phyloP scores from a whole-genome alignment of 1,284 basidiomycete species.

The Lentinula novae-zelandiae region DNA sequence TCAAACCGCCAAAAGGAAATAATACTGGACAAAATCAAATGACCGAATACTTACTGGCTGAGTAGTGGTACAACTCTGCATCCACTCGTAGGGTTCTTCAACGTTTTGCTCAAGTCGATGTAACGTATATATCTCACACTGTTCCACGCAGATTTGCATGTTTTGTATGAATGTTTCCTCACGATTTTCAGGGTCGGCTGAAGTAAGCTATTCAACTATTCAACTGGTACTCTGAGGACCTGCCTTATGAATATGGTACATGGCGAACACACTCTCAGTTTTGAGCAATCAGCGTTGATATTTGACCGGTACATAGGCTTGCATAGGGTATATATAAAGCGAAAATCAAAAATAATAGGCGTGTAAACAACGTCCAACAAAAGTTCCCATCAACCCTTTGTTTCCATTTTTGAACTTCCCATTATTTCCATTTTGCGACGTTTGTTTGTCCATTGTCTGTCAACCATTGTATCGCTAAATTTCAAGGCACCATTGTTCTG shows the following conservation, averaged over 20 bases:
- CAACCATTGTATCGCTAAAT: neutral
- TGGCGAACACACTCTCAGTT: no score
- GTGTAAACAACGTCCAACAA: neutral
- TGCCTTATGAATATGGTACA: no score
- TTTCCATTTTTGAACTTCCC: slow-evolving; percentile 5
- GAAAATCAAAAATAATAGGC: neutral
- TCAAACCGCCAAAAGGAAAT: slow-evolving; percentile 39
- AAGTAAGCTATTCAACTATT: neutral
- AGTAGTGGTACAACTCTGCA: neutral
- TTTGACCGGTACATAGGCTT: no score
- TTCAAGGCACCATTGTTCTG: slow-evolving; percentile 4
- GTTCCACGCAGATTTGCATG: neutral
- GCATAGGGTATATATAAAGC: no score
- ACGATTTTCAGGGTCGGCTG: neutral
- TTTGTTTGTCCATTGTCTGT: neutral
- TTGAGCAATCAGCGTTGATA: no score
- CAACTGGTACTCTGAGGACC: neutral
- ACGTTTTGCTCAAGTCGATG: neutral
- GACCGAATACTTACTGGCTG: neutral
- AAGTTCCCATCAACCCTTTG: neutral
- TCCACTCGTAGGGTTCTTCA: neutral
- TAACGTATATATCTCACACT: neutral
- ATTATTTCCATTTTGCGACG: neutral
- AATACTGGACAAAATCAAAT: neutral
- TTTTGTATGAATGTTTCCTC: neutral